Conservation (phyloP, 345 rosid genomes). For the Balakata baccata region DNA sequence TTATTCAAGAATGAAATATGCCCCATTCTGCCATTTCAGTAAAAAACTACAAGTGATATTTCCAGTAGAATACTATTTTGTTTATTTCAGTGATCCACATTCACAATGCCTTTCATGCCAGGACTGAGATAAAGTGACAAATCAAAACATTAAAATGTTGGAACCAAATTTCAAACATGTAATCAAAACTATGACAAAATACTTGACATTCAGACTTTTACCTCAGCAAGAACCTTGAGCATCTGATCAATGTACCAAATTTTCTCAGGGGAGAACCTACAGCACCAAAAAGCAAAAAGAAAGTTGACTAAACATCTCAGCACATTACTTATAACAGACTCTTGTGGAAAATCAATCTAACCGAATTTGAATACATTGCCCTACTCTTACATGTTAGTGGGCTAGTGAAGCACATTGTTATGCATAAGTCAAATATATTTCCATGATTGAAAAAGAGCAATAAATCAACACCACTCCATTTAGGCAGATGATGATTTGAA, state of each 20-base stretch:
- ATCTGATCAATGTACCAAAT: constrained; percentile 98
- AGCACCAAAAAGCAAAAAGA: constrained; percentile 29
- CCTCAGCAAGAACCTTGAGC: constrained; percentile 99
- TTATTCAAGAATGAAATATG: background rate
- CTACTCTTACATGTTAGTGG: background rate
- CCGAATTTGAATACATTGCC: background rate
- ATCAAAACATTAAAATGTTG: constrained; percentile 10
- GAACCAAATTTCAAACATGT: constrained; percentile 11
- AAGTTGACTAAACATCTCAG: background rate
- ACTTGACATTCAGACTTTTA: constrained; percentile 30
- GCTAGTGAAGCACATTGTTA: background rate
- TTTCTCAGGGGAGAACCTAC: constrained; percentile 95
- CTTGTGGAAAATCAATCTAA: background rate
- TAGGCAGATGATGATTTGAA: too few species aligned
- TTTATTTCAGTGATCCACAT: constrained; percentile 1
- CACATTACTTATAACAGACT: background rate
- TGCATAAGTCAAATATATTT: background rate
- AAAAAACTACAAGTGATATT: background rate
- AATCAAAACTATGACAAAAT: background rate
- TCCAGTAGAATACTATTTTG: background rate
- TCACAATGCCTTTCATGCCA: background rate
- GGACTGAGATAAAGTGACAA: constrained; percentile 1
- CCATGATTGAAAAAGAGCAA: background rate
- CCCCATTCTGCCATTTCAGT: background rate
- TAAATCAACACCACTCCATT: too few species aligned